Evolutionary conservation across 2,329 filamentous ascomycete genomes (phyloP), one percentile per base, ranked within the genome.

Genomic region (Mycosphaerella sp.): DNA sequence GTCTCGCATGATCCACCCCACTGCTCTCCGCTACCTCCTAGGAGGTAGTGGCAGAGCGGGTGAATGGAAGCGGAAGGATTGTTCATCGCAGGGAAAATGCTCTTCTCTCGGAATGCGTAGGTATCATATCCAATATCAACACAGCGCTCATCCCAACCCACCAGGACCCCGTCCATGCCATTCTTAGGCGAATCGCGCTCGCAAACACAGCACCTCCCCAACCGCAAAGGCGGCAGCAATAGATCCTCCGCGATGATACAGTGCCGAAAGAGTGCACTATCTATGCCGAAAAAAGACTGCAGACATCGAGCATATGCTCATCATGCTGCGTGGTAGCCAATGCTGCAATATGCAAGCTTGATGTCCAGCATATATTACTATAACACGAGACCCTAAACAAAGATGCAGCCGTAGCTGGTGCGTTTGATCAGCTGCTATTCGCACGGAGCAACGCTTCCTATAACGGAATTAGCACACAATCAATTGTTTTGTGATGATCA

Each of bases 371-470:
- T n/a, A 9, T 38, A n/a, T 38, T n/a, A 7, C 34, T 38, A 38
- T 38, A 11, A 6, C 10, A 38, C n/a, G 38, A 50, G 17, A 29
- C 44, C 39, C 32, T 32, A 48, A 43, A 43, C 38, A 43, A 32
- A 47, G 39, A 55, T 45, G 43, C 48, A 38, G 31, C 17, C 31
- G 40, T 9, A 46, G 36, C 34, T 29, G 36, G 47, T n/a, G 48
- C 49, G n/a, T 36, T 41, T 29, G 11, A 53, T 65, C 50, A 66
- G 47, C 58, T 64, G 51, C 63, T 65, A 51, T 67, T 59, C 10
- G 65, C 56, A 11, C 66, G 59, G 49, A 65, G 56, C 11, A 68
- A 53, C 21, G 59, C 56, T 47, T 67, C 65, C 65, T 67, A 45
- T 23, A 34, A 6, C 39, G 23, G 12, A 41, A 34, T 53, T 38